A percentile compares a stretch with the other conserved stretches of the same genome.
These are phyloP conservation scores for Pseudogymnoascus sp. DNA, from an alignment of 2,329 filamentous ascomycete species.

Conservation along the genomic window DNA sequence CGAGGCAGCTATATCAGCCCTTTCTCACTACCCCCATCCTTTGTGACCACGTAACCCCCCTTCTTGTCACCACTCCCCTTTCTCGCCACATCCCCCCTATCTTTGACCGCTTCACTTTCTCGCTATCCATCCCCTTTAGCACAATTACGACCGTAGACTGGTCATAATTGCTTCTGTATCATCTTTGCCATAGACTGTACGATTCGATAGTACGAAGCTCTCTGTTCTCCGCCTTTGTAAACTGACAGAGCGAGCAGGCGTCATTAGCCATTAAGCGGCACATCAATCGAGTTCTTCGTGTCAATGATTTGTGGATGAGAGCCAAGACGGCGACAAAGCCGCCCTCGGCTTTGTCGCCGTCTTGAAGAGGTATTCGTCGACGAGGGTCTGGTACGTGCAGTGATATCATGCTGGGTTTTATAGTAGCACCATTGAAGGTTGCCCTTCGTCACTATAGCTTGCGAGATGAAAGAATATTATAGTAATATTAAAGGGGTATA, in stretches of 20 bases:
- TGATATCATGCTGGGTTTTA: not conserved
- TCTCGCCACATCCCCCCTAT: not conserved
- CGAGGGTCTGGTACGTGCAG: not conserved
- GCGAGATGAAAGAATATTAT: not conserved
- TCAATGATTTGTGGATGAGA: not conserved
- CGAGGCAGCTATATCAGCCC: too few species aligned
- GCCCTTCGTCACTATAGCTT: not conserved
- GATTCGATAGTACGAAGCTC: too few species aligned
- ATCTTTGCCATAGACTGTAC: too few species aligned
- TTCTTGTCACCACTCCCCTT: not conserved
- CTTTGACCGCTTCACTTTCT: not conserved
- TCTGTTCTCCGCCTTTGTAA: not conserved
- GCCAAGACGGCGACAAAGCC: not conserved
- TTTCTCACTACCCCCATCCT: not conserved
- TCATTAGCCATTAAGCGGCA: not conserved
- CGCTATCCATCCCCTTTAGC: not conserved
- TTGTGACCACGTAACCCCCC: not conserved
- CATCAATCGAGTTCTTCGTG: not conserved
- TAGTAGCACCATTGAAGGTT: not conserved
- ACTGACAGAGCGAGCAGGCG: not conserved
- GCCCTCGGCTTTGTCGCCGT: too few species aligned
- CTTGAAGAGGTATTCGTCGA: not conserved
- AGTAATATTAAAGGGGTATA: not conserved
- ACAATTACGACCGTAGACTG: not conserved
- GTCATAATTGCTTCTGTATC: too few species aligned